A percentile compares a stretch with the other conserved stretches of the same genome.
phyloP scores from a whole-genome alignment of 73 alveolate genomes.

The Symbiodinium natans region DNA sequence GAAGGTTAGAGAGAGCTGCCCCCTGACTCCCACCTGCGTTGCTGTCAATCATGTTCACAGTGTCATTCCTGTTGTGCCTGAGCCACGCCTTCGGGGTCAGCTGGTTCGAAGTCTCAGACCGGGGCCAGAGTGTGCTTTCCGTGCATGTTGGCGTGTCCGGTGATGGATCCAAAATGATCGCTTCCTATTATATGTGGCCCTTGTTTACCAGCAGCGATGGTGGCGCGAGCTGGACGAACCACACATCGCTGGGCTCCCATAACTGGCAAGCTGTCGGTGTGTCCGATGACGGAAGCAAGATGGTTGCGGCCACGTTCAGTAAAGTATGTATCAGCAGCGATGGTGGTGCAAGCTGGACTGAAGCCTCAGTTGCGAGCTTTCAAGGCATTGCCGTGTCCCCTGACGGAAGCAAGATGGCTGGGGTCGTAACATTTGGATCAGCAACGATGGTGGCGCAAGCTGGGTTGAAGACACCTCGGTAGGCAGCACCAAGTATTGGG shows the following conservation, averaged over 20 bases:
- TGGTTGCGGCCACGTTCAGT: background rate
- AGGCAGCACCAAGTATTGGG: background rate
- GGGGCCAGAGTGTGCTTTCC: too few relatives aligned
- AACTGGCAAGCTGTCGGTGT: background rate
- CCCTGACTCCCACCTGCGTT: too few relatives aligned
- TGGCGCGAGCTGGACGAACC: background rate
- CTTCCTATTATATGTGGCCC: too few relatives aligned
- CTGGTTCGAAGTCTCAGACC: too few relatives aligned
- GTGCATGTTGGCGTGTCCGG: too few relatives aligned
- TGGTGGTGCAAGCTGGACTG: background rate
- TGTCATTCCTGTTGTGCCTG: too few relatives aligned
- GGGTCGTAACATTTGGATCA: background rate
- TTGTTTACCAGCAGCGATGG: background rate
- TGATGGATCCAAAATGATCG: too few relatives aligned
- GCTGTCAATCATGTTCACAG: too few relatives aligned
- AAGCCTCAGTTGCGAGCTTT: background rate
- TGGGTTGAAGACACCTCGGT: background rate
- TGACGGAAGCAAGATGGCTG: background rate
- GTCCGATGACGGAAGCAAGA: background rate
- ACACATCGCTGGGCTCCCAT: background rate
- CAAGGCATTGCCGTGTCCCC: background rate
- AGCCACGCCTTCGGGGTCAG: too few relatives aligned
- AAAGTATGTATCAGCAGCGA: background rate
- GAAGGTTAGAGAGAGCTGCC: too few relatives aligned
- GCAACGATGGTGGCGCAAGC: background rate